Conservation (phyloP, 495 filamentous ascomycete genomes). For the Penicillium pancosmium region DNA sequence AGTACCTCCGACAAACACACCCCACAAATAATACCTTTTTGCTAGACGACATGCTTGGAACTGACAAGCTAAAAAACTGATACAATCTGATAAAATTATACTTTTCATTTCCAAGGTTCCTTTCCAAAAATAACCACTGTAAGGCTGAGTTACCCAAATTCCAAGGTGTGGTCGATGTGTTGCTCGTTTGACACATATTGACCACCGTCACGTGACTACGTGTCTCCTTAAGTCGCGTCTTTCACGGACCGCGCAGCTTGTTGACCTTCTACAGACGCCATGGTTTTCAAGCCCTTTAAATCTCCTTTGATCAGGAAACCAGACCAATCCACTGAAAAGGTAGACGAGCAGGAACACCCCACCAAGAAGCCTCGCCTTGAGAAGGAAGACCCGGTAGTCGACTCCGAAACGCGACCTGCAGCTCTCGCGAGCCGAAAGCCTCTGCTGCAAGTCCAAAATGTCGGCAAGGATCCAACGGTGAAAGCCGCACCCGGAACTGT, state of each 20-base stretch:
- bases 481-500: conserved; percentile 3
- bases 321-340: conserved; percentile 5
- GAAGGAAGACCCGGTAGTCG: conserved; percentile 19
- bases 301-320: conserved; percentile 46
- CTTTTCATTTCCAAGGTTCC: too few relatives aligned
- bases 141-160: too few relatives aligned
- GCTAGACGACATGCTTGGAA: not conserved
- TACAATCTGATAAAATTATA: not conserved
- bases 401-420: conserved; percentile 13
- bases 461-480: conserved; percentile 15
- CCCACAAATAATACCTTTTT: conserved; percentile 5
- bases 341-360: conserved; percentile 20
- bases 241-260: conserved; percentile 6
- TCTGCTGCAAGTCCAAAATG: conserved; percentile 38
- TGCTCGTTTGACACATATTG: too few relatives aligned
- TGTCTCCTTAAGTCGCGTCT: conserved; percentile 20
- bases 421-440: conserved; percentile 25
- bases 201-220: conserved; percentile 20
- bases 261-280: conserved; percentile 18
- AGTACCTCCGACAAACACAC: conserved; percentile 14
- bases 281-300: conserved; percentile 53
- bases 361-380: conserved; percentile 37
- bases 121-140: too few relatives aligned
- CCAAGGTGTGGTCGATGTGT: too few relatives aligned
- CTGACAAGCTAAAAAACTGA: not conserved